phyloP scores from a whole-genome alignment of 768 basidiomycete genomes.

The Cystobasidium tubakii region DNA sequence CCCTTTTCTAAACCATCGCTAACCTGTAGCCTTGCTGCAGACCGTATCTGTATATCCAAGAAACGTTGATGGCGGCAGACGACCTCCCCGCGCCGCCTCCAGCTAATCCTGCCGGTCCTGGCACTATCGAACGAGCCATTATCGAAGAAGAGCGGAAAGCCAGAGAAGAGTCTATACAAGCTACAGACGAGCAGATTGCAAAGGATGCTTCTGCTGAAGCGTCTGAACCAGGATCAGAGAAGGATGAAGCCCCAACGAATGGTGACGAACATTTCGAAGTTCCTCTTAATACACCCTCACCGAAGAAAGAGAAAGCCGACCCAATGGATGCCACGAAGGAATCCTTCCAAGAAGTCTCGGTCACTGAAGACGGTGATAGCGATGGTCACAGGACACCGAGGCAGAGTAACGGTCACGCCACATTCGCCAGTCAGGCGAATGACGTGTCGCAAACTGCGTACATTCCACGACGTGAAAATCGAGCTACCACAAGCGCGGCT shows the following conservation, averaged over 20 bases:
- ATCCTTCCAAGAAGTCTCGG: not conserved
- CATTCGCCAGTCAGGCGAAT: not conserved
- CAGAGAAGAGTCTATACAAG: not conserved
- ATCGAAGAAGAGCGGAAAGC: not conserved
- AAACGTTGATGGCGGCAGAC: constrained; percentile 42
- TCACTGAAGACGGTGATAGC: not conserved
- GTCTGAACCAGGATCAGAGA: no score
- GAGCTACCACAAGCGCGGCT: constrained; percentile 7
- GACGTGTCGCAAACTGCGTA: not conserved
- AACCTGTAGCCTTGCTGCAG: constrained; percentile 3
- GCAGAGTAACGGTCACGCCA: not conserved
- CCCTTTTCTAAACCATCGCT: not conserved
- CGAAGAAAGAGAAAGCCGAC: not conserved
- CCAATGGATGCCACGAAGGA: not conserved
- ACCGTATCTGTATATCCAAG: constrained; percentile 41
- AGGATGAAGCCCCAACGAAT: no score
- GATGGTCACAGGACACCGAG: constrained; percentile 9
- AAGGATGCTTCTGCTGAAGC: no score
- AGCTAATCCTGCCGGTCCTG: not conserved
- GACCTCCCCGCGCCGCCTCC: constrained; percentile 27
- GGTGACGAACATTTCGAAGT: constrained; percentile 14
- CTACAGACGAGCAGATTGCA: not conserved
- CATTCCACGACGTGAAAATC: not conserved
- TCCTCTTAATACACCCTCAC: constrained; percentile 20
- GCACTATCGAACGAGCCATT: not conserved